Percentiles rank a stretch among this genome's conserved stretches.
Conservation (phyloP, 2,329 filamentous ascomycete species). For the Aureobasidium musti region DNA sequence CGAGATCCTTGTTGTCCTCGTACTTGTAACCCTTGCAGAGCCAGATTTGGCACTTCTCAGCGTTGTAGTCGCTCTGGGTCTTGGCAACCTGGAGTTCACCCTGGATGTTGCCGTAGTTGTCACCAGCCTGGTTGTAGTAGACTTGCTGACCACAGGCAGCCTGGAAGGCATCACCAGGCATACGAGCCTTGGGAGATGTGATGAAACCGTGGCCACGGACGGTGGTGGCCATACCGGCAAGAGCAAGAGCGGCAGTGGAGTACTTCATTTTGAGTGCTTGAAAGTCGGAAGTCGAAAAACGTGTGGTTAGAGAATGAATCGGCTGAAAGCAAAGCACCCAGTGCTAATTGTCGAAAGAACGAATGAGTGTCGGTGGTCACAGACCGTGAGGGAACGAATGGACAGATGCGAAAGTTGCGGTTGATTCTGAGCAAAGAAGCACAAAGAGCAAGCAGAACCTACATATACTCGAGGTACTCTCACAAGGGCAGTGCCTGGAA, state of each 20-base stretch:
- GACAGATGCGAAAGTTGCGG: slow-evolving; percentile 26
- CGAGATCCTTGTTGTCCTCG: slow-evolving; percentile 56
- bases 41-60: slow-evolving; percentile 54
- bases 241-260: slow-evolving; percentile 45
- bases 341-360: slow-evolving; percentile 34
- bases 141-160: slow-evolving; percentile 58
- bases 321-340: slow-evolving; percentile 32
- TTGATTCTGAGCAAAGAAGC: slow-evolving; percentile 9
- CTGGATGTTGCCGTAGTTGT: slow-evolving; percentile 61
- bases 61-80: slow-evolving; percentile 53
- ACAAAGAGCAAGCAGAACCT: slow-evolving; percentile 12
- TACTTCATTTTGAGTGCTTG: slow-evolving; percentile 38
- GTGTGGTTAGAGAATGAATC: slow-evolving; percentile 21
- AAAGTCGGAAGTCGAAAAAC: slow-evolving; percentile 20
- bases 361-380: slow-evolving; percentile 39
- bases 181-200: slow-evolving; percentile 51
- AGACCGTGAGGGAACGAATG: slow-evolving; percentile 36
- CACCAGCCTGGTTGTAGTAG: slow-evolving; percentile 55
- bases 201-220: slow-evolving; percentile 59
- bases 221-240: slow-evolving; percentile 49
- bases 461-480: slow-evolving; percentile 25
- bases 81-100: slow-evolving; percentile 54
- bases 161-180: slow-evolving; percentile 55
- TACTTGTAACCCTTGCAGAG: slow-evolving; percentile 62
- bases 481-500: slow-evolving; percentile 14